Evolutionary conservation across 805 yeast genomes (phyloP).

Genomic region (Ogataea trehalophila): DNA sequence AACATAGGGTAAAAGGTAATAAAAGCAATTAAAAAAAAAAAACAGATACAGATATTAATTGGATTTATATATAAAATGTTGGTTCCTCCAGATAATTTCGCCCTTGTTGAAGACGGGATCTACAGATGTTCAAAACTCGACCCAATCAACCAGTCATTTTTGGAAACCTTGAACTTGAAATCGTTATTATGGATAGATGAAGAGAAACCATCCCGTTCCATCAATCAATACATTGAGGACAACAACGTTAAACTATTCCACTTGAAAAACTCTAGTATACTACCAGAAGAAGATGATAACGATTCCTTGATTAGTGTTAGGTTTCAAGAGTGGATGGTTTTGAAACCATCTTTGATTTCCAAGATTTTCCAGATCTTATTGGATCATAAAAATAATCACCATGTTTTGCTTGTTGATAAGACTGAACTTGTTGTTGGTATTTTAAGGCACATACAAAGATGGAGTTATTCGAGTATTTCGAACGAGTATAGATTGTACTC

Average conservation of each 20-base stretch:
- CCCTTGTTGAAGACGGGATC: conserved; percentile 83
- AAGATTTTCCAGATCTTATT: conserved; percentile 63
- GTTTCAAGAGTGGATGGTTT: conserved; percentile 63
- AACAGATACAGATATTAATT: not conserved
- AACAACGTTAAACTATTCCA: conserved; percentile 49
- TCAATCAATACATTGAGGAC: conserved; percentile 59
- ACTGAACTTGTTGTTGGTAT: conserved; percentile 78
- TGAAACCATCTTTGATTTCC: conserved; percentile 59
- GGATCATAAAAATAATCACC: conserved; percentile 54
- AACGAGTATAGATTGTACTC: conserved; percentile 80
- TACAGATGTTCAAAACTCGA: conserved; percentile 79
- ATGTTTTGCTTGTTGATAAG: conserved; percentile 71
- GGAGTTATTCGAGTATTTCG: conserved; percentile 81
- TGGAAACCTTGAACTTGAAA: conserved; percentile 65
- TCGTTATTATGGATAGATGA: conserved; percentile 76
- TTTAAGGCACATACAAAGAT: conserved; percentile 75
- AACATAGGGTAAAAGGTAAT: too few relatives aligned
- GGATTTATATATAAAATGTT: conserved; percentile 45
- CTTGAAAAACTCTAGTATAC: conserved; percentile 27
- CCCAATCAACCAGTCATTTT: conserved; percentile 69
- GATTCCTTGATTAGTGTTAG: conserved; percentile 12
- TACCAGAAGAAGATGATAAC: conserved; percentile 23
- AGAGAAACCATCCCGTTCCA: conserved; percentile 73
- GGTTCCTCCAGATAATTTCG: conserved; percentile 90
- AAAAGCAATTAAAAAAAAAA: not conserved